Evolutionary conservation across 2,329 filamentous ascomycete species (phyloP), one percentile per base, ranked within the genome.

Genomic region (Fusarium sp.): DNA sequence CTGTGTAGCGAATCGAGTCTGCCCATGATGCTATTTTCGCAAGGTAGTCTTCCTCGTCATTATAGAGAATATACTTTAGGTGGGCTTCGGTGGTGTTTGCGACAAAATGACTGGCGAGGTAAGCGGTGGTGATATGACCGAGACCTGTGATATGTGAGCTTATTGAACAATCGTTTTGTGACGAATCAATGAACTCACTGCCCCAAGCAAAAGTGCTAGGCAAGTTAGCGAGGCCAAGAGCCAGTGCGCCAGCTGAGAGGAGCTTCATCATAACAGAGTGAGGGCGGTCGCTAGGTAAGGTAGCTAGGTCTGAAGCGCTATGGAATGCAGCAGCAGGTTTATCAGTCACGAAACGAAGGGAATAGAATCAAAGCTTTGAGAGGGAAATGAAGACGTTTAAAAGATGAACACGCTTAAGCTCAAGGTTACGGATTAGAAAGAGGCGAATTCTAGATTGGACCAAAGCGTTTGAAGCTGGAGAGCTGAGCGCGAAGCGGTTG

Each of bases 1-100:
- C 85, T 13, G 89, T 91, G 82, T 92, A 92, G 30, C 90, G 86
- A 80, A 91, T 86, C 44, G 86, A 90, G 82, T 93, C 91, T 36
- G 91, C 90, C 91, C 91, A 93, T 15, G 89, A 89, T 7, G 91
- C 90, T 7, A 92, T 87, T 64, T 85, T 85, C 54, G 90, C 90
- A 32, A 93, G 85, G 77, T 91, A 92, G 75, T 90, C 86, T 63
- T 83, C 81, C 4, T 87, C 87, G 41, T 86, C 79, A 79, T 88
- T 89, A 71, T 85, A 81, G 47, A 93, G 84, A 57, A 92, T 83
- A 9, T 82, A 79, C 78, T 92, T 87, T 77, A 92, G 88, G 79
- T 88, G 89, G 44, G 82, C 70, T 28, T 88, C 83, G 20, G 90
- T 92, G 36, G 85, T 80, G 41, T 87, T 84, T 61, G 87, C 81